Evolutionary conservation across 257 asterid genomes (phyloP).

Genomic region (Nicotiana knightiana): DNA sequence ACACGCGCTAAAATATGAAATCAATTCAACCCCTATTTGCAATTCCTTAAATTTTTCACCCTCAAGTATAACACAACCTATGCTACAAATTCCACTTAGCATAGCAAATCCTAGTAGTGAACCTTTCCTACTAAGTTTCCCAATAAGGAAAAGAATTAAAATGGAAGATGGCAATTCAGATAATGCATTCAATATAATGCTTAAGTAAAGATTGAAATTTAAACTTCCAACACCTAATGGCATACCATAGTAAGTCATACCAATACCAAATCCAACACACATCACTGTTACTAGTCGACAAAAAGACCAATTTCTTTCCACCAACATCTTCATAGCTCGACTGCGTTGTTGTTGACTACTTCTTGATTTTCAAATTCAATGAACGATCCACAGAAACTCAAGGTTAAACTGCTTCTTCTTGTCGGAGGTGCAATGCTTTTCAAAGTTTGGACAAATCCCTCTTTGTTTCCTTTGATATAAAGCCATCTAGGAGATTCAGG

Average conservation of each 20-base stretch:
- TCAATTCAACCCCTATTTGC: conserved; percentile 41
- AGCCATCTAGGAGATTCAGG: conserved; percentile 77
- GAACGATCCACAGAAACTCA: no score
- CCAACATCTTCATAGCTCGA: conserved; percentile 30
- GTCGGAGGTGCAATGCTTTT: no score
- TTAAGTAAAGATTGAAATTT: no score
- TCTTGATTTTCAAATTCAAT: no score
- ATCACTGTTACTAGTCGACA: conserved; percentile 35
- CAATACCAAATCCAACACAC: conserved; percentile 51
- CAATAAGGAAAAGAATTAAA: conserved; percentile 27
- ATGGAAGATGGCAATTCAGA: conserved; percentile 55
- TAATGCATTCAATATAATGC: no score
- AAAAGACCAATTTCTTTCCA: conserved; percentile 43
- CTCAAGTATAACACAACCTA: conserved; percentile 24
- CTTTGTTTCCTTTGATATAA: conserved; percentile 39
- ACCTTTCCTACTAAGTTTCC: conserved; percentile 28
- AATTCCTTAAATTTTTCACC: not conserved
- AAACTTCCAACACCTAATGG: no score
- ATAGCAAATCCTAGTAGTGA: conserved; percentile 26
- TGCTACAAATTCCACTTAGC: conserved; percentile 47
- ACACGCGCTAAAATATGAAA: conserved; percentile 48
- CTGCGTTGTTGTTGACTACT: no score
- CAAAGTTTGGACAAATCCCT: conserved; percentile 22
- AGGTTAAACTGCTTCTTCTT: no score
- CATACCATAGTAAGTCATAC: conserved; percentile 63